These are phyloP conservation scores for Arctium minus DNA, from an alignment of 129 eudicot species.

Conservation along the genomic window DNA sequence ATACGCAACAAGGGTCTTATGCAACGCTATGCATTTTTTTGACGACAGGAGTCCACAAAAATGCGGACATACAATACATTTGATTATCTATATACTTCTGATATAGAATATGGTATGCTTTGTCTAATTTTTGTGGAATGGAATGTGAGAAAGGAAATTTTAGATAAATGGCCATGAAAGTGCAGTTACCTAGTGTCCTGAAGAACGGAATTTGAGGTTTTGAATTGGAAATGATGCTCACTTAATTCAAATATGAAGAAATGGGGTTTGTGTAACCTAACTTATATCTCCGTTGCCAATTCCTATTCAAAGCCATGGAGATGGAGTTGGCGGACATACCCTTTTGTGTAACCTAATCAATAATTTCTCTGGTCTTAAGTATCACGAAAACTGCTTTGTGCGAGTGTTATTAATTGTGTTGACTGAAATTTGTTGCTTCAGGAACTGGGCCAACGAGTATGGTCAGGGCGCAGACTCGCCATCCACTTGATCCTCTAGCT, in stretches of 20 bases:
- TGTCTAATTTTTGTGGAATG: not conserved
- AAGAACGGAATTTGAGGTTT: not conserved
- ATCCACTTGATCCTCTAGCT: conserved; percentile 61
- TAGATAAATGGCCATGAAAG: not conserved
- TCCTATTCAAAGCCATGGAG: not conserved
- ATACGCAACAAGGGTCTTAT: not conserved
- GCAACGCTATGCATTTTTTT: conserved; percentile 1
- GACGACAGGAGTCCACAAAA: not conserved
- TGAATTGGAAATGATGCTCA: not conserved
- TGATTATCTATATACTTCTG: not conserved
- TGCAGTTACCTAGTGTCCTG: not conserved
- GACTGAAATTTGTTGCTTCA: conserved; percentile 17
- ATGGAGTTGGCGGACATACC: not conserved
- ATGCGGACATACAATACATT: not conserved
- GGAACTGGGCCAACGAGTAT: conserved; percentile 42
- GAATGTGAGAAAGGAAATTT: not conserved
- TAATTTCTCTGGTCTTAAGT: conserved; percentile 1
- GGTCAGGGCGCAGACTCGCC: conserved; percentile 61
- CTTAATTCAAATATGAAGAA: not conserved
- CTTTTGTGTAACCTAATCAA: not conserved
- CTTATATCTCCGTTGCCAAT: not conserved
- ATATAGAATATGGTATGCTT: conserved; percentile 10
- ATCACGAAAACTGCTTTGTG: conserved; percentile 4
- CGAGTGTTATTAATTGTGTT: not conserved
- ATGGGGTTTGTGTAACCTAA: not conserved